These are phyloP conservation scores for Candida piceae DNA, from an alignment of 805 yeast genomes.

Conservation along the genomic window DNA sequence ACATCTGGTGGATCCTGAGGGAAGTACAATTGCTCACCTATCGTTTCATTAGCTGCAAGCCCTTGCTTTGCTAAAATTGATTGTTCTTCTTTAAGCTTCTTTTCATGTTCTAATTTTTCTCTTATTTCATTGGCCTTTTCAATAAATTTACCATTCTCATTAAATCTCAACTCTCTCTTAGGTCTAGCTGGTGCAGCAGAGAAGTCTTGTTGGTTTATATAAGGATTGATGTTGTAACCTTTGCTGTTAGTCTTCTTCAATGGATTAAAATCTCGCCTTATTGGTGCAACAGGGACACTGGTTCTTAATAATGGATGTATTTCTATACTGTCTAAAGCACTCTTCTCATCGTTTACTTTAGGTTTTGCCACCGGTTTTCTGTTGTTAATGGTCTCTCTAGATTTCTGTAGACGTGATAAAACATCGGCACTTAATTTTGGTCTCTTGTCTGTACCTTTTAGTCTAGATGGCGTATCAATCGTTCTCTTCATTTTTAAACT, in stretches of 20 bases:
- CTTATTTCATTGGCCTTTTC: conserved; percentile 49
- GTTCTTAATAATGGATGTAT: conserved; percentile 28
- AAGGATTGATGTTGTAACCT: conserved; percentile 31
- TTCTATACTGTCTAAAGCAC: conserved; percentile 19
- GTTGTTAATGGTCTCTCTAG: background rate
- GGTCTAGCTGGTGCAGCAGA: conserved; percentile 15
- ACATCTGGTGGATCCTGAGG: conserved; percentile 50
- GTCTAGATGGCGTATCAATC: background rate
- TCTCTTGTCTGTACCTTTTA: background rate
- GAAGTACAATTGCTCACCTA: conserved; percentile 54
- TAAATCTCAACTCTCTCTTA: conserved; percentile 43
- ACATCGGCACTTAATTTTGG: conserved; percentile 2
- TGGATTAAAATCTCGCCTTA: conserved; percentile 19
- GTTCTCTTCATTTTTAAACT: background rate
- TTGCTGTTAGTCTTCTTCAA: conserved; percentile 17
- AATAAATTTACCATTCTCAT: conserved; percentile 60
- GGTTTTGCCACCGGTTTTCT: background rate
- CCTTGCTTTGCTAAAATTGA: conserved; percentile 34
- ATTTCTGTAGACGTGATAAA: conserved; percentile 4
- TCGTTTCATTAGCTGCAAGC: conserved; percentile 42
- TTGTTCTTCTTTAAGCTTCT: conserved; percentile 29
- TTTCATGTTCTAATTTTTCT: conserved; percentile 32
- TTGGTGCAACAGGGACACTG: conserved; percentile 9
- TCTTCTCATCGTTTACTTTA: conserved; percentile 3
- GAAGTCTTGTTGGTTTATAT: conserved; percentile 27